A percentile compares a stretch with the other conserved stretches of the same genome.
phyloP scores from a whole-genome alignment of 2,329 filamentous ascomycete genomes.

The Neobulgaria alba region DNA sequence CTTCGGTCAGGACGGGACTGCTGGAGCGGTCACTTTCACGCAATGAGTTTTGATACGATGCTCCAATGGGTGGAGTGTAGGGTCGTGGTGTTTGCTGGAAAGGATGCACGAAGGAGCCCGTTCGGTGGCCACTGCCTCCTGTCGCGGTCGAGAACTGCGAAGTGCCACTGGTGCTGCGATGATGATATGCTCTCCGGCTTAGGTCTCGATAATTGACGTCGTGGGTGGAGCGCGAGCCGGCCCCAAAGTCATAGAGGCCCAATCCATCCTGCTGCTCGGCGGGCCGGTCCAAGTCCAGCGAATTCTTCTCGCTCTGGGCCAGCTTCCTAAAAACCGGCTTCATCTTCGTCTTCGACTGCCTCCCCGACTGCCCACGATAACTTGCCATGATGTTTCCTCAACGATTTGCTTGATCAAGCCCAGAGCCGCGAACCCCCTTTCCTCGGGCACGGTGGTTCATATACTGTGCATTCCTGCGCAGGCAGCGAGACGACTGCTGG shows the following conservation, averaged over 20 bases:
- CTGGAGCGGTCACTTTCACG: slow-evolving; percentile 43
- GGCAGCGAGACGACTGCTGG: background rate
- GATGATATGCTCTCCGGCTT: slow-evolving; percentile 33
- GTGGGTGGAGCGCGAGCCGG: slow-evolving; percentile 21
- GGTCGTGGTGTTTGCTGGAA: slow-evolving; percentile 56
- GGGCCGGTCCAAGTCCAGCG: slow-evolving; percentile 51
- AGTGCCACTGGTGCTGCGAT: slow-evolving; percentile 48
- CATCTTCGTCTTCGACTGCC: slow-evolving; percentile 23
- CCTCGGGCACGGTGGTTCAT: background rate
- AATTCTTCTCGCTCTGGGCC: slow-evolving; percentile 47
- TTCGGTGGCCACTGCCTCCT: slow-evolving; percentile 38
- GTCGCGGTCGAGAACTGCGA: slow-evolving; percentile 46
- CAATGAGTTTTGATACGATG: slow-evolving; percentile 47
- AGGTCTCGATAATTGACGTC: slow-evolving; percentile 18
- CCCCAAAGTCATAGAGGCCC: slow-evolving; percentile 28
- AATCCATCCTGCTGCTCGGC: slow-evolving; percentile 46
- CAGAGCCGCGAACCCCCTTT: background rate
- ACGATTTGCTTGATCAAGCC: no score
- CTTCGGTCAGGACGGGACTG: slow-evolving; percentile 24
- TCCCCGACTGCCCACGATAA: slow-evolving; percentile 3
- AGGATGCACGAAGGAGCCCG: slow-evolving; percentile 48
- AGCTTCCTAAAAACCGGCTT: slow-evolving; percentile 56
- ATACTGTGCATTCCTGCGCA: background rate
- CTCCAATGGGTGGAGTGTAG: slow-evolving; percentile 40
- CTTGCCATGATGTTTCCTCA: background rate